Evolutionary conservation across 202 grass and related monocot species (phyloP), one percentile per base, ranked within the genome.

Genomic region (Miscanthus sacchariflorus): DNA sequence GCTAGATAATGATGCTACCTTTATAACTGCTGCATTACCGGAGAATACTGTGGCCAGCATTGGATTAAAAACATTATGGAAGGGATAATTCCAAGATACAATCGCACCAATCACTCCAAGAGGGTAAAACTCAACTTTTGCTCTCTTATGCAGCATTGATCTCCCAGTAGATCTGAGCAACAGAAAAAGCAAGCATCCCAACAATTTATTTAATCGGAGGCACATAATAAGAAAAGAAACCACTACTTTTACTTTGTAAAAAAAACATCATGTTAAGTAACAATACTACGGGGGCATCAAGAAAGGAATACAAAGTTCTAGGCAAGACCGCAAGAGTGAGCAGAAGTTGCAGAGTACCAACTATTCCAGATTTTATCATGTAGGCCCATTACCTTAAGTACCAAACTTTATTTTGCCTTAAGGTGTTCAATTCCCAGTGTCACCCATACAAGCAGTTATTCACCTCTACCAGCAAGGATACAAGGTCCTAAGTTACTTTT

Each of bases 11-110:
- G 69, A 49, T 76, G 67, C 64, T 95, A 99, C 97, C 93, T 99
- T 99, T 81, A 99, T 92, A 68, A 99, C 97, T 43, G 90, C 97
- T 90, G 97, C 97, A 97, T 99, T 99, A 85, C 97, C 97, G 78
- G 93, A 99, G 84, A 99, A 99, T 23, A 99, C 68, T 78, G 97
- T 91, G 46, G 93, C 94, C 15, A 99, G 90, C 91, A 99, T 91
- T 66, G 97, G 97, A 75, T 99, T 99, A 46, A 97, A 93, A 33
- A 99, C 91, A 90, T 97, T 99, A 67, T 97, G 97, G 83, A 99
- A 97, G 24, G 97, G 97, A 59, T 99, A 99, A 76, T 99, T 99
- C 97, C 97, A 99, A 78, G 97, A 99, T 66, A 99, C 97, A 85
- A 99, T 97, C 2, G 97, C 97, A 68, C 97, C 97, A 87, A 99